Evolutionary conservation across 768 basidiomycete species (phyloP).

Genomic region (Sarcomyxa edulis): DNA sequence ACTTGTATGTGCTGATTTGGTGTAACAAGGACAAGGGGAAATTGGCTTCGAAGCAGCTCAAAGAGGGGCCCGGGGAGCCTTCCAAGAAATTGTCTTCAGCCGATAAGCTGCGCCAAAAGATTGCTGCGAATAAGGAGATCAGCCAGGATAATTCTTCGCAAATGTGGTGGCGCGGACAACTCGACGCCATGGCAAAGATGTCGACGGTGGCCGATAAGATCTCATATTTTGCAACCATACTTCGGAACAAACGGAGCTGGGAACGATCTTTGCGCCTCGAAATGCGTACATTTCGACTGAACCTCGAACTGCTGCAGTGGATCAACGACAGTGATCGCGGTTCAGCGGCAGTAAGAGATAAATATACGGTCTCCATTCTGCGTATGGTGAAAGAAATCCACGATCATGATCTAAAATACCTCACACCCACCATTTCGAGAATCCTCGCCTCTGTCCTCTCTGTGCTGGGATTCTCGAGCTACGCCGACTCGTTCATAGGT

Average conservation of each 20-base stretch:
- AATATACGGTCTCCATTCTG: constrained; percentile 40
- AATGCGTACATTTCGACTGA: constrained; percentile 44
- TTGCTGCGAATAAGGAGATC: constrained; percentile 37
- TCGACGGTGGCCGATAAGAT: constrained; percentile 26
- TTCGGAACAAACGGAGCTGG: constrained; percentile 38
- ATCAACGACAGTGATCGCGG: constrained; percentile 37
- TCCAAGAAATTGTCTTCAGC: constrained; percentile 15
- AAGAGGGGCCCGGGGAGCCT: too few relatives aligned
- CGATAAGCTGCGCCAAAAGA: constrained; percentile 32
- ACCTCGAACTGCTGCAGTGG: constrained; percentile 51
- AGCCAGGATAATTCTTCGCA: constrained; percentile 32
- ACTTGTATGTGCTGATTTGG: too few relatives aligned
- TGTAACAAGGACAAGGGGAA: too few relatives aligned
- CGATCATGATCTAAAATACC: constrained; percentile 23
- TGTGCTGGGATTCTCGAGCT: constrained; percentile 43
- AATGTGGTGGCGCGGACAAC: constrained; percentile 50
- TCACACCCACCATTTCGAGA: constrained; percentile 29
- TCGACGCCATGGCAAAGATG: constrained; percentile 31
- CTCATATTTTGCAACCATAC: constrained; percentile 27
- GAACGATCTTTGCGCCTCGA: constrained; percentile 44
- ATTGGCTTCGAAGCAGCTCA: too few relatives aligned
- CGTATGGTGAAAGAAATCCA: constrained; percentile 41
- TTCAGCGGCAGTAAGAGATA: constrained; percentile 33
- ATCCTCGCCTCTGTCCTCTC: constrained; percentile 34
- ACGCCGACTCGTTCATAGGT: constrained; percentile 19